A percentile compares a stretch with the other conserved stretches of the same genome.
Evolutionary conservation across 1,284 basidiomycete genomes (phyloP).

Genomic region (Xanthoconium separans): DNA sequence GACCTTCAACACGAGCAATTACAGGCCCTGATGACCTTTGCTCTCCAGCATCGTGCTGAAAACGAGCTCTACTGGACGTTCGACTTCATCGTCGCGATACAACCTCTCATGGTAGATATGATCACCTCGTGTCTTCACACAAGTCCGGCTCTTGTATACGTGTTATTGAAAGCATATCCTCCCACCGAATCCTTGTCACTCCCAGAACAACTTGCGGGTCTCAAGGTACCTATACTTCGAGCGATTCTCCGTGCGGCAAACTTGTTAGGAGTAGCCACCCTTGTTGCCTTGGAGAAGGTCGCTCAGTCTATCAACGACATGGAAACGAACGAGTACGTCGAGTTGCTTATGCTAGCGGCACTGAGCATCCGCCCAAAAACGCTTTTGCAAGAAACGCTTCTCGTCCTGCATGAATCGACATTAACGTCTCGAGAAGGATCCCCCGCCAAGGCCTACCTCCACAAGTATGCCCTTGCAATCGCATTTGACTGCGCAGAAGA

Average conservation of each 20-base stretch:
- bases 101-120: conserved; percentile 34
- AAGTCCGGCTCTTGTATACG: conserved; percentile 53
- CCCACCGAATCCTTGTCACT: conserved; percentile 37
- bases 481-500: conserved; percentile 63
- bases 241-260: conserved; percentile 56
- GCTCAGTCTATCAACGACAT: conserved; percentile 41
- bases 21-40: conserved; percentile 40
- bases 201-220: conserved; percentile 30
- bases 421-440: conserved; percentile 17
- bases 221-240: conserved; percentile 40
- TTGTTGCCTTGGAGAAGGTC: conserved; percentile 58
- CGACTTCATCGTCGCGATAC: conserved; percentile 33
- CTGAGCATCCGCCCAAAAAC: conserved; percentile 49
- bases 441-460: conserved; percentile 41
- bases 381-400: conserved; percentile 55
- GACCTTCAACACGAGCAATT: conserved; percentile 36
- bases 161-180: conserved; percentile 47
- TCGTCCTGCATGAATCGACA: conserved; percentile 57
- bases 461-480: conserved; percentile 53
- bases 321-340: conserved; percentile 43
- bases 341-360: conserved; percentile 50
- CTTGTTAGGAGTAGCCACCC: conserved; percentile 48
- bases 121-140: conserved; percentile 45
- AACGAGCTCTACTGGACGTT: conserved; percentile 55
- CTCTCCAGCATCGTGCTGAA: conserved; percentile 48